phyloP scores from a whole-genome alignment of 495 filamentous ascomycete genomes.

The Penicillium cosmopolitanum region DNA sequence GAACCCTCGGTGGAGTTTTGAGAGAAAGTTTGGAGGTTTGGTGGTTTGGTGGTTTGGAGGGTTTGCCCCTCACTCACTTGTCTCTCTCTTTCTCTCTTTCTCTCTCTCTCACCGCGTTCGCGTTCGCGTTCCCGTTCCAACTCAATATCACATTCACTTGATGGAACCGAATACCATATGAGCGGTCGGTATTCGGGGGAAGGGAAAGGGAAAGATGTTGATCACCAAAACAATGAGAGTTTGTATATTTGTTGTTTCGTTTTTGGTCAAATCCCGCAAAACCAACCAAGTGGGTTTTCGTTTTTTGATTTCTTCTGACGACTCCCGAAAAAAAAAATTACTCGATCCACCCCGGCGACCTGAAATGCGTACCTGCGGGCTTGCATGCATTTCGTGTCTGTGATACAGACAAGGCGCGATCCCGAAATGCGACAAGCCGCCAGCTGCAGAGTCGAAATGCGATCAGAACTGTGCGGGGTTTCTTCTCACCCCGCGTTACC shows the following conservation, averaged over 20 bases:
- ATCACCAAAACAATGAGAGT: background rate
- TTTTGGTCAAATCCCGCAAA: too few relatives aligned
- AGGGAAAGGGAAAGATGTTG: too few relatives aligned
- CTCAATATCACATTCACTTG: too few relatives aligned
- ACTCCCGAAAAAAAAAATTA: background rate
- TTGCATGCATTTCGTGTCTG: constrained; percentile 13
- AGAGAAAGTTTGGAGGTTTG: background rate
- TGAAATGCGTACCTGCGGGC: constrained; percentile 20
- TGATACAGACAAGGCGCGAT: constrained; percentile 12
- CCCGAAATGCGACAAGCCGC: constrained; percentile 18
- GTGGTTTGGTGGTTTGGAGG: too few relatives aligned
- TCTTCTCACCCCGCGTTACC: constrained; percentile 30
- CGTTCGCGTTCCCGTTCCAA: too few relatives aligned
- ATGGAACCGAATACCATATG: too few relatives aligned
- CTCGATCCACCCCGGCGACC: background rate
- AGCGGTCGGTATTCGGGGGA: too few relatives aligned
- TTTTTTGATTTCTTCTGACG: too few relatives aligned
- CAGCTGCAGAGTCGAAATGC: constrained; percentile 1
- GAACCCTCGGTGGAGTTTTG: constrained; percentile 12
- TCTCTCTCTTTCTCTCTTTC: too few relatives aligned
- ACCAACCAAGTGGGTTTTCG: background rate
- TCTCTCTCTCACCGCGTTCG: too few relatives aligned
- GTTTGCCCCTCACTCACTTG: too few relatives aligned
- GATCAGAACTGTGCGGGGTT: constrained; percentile 24
- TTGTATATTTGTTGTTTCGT: background rate